These are phyloP conservation scores for Apiosordaria backusii DNA, from an alignment of 495 filamentous ascomycete species.

Conservation along the genomic window DNA sequence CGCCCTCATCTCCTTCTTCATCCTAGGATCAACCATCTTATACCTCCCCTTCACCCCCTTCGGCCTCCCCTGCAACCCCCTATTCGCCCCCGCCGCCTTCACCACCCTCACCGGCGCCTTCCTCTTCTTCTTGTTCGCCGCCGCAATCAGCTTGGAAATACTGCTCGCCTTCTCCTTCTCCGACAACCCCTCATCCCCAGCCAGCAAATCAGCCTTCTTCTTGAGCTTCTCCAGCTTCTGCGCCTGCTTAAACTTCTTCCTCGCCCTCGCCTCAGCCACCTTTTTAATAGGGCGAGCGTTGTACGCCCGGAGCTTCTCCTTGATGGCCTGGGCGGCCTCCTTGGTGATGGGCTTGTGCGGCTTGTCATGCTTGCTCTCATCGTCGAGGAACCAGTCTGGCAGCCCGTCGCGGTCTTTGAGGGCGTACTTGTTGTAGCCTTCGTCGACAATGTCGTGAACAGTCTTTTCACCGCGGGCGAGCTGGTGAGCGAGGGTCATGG, in stretches of 20 bases:
- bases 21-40: constrained; percentile 94
- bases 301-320: constrained; percentile 87
- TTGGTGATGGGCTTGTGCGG: constrained; percentile 83
- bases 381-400: constrained; percentile 97
- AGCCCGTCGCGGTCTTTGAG: constrained; percentile 91
- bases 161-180: constrained; percentile 91
- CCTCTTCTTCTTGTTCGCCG: constrained; percentile 82
- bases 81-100: constrained; percentile 80
- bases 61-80: constrained; percentile 61
- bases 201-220: constrained; percentile 87
- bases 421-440: constrained; percentile 86
- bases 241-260: constrained; percentile 94
- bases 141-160: constrained; percentile 78
- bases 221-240: constrained; percentile 86
- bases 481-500: constrained; percentile 95
- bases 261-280: constrained; percentile 89
- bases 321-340: constrained; percentile 86
- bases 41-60: constrained; percentile 84
- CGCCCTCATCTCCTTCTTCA: constrained; percentile 97
- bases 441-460: constrained; percentile 73
- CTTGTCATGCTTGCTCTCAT: constrained; percentile 79
- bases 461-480: constrained; percentile 83
- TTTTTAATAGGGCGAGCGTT: constrained; percentile 99
- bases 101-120: constrained; percentile 82
- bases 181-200: constrained; percentile 82